Base-by-base conservation (phyloP, 352 stramenopile genomes). In the Pythium brachiatum region DNA sequence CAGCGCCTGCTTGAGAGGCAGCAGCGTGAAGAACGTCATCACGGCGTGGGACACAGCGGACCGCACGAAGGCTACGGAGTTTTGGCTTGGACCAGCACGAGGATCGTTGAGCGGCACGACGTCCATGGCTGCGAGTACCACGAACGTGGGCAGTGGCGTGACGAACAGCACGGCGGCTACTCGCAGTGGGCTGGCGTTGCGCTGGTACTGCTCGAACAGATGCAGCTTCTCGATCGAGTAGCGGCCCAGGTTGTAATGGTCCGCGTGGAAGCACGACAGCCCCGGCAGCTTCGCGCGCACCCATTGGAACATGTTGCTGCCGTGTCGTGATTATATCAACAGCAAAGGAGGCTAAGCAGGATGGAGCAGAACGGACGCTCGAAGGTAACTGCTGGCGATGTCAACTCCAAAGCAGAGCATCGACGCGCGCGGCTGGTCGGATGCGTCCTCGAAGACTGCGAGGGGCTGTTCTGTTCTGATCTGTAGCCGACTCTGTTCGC, bases 181-280 rank as follows among this genome's bases (percentile, higher is more conserved):
- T 11, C 53, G 52, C 21, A 23, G 7, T 11, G n/a, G 27, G 3
- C 38, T 52, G 7, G 60, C 29, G 1, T 18, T 20, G 15, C 20
- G 41, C 11, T 38, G 51, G 60, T 62, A 67, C 6, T 67, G 52
- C 13, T 67, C 41, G 20, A 67, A 67, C 2, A n/a, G 27, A 26
- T 48, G 13, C 52, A 67, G 60, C 54, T 68, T 62, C 11, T 67
- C 60, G 41, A 67, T 52, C 20, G 50, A 56, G 29, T 56, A 56
- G 5, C 50, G 50, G n/a, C 50, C 50, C n/a, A 56, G 50, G 31
- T 56, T 41, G 25, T 56, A 26, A 26, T 56, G 26, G 27, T 56
- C 50, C 25, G 3, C 50, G 7, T 32, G 5, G 23, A 53, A 8
- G 18, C 32, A 18, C 12, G 31, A 31, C 11, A 31, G 11, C 1